These are phyloP conservation scores for Oryza rufipogon DNA, from an alignment of 176 grass and related monocot species.

Conservation along the genomic window DNA sequence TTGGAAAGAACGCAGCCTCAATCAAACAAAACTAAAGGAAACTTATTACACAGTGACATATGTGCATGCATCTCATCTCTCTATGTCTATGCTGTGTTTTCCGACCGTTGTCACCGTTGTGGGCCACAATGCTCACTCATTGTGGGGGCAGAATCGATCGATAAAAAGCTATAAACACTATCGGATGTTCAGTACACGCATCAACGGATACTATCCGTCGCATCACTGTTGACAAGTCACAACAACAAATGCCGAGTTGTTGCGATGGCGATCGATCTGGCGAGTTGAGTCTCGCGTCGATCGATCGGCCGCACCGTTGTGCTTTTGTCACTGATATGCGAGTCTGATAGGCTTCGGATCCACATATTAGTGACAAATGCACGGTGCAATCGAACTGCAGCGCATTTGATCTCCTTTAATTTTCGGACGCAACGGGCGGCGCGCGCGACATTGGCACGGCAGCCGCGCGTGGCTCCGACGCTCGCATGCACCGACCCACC, in stretches of 20 bases:
- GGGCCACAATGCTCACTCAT: not conserved
- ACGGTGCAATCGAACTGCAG: too few species aligned
- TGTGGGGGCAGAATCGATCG: not conserved
- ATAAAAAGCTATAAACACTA: too few species aligned
- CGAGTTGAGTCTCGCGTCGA: too few species aligned
- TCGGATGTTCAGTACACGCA: not conserved
- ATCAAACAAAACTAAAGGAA: not conserved
- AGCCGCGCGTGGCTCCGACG: slow-evolving; percentile 7
- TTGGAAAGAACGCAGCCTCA: too few species aligned
- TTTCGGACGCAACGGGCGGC: not conserved
- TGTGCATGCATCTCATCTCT: not conserved
- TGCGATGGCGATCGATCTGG: not conserved
- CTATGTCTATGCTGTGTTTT: not conserved
- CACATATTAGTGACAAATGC: too few species aligned
- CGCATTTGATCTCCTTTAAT: too few species aligned
- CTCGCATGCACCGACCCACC: slow-evolving; percentile 31
- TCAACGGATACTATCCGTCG: not conserved
- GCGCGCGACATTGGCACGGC: slow-evolving; percentile 16
- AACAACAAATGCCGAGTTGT: not conserved
- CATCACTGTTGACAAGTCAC: not conserved
- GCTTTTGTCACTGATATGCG: too few species aligned
- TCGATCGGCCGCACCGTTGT: too few species aligned
- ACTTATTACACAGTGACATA: not conserved
- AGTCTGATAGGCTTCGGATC: too few species aligned
- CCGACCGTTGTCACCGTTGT: slow-evolving; percentile 18